Base-by-base conservation (phyloP, 2,329 filamentous ascomycete species). In the Ophiostoma ips region DNA sequence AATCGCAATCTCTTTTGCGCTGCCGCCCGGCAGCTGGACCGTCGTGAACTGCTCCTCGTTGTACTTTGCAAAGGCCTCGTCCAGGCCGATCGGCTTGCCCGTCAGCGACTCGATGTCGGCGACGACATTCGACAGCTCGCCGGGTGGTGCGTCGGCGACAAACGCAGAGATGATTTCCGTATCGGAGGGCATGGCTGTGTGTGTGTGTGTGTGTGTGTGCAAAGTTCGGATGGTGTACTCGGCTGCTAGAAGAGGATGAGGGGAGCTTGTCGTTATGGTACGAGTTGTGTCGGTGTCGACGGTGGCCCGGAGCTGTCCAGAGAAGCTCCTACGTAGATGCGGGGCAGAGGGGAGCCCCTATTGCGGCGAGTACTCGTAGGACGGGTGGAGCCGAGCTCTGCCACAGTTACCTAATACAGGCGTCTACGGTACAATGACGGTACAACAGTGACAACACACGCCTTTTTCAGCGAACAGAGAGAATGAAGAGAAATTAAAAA, bases 11-110 rank as follows among this genome's bases (percentile, higher is more conserved):
- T 87, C 81, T 65, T 80, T 90, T 48, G 87, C 87, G 2, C 21
- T 37, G 63, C 84, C 79, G 30, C 88, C 88, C 0, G 90, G 90
- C 50, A 98, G 77, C 73, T 94, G 95, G 55, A 87, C 83, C 15
- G 88, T 88, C 46, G 81, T 70, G 65, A 95, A 84, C 67, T 98
- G 92, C 66, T 89, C 84, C 68, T 98, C 90, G 61, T 96, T 95
- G 76, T 98, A 96, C 67, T 84, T 87, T 68, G 89, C 75, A 64
- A 95, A 94, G 0, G 92, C 88, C 0, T 88, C 85, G 7, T 75
- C 77, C 49, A 95, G 82, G 56, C 84, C 80, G 53, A 79, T 70
- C 35, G 81, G 77, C 38, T 80, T 79, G 58, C 84, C 79, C 16
- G 88, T 87, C 40, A 98, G 75, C 47, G 80, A 75, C 67, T 95